These are phyloP conservation scores for Penstemon newberryi DNA, from an alignment of 257 asterid genomes.

Conservation along the genomic window DNA sequence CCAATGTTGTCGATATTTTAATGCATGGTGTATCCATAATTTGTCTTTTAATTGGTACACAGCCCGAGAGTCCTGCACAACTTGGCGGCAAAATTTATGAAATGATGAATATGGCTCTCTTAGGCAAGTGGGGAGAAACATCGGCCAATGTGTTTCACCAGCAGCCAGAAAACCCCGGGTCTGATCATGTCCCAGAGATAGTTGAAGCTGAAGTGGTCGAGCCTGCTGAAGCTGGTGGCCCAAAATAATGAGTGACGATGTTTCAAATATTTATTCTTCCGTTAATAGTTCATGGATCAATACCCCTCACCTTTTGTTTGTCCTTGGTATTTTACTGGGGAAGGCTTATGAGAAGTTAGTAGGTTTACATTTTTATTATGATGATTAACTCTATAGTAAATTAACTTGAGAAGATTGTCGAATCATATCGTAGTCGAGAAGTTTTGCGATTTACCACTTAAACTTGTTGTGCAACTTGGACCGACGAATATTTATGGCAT, in stretches of 20 bases:
- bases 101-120: slow-evolving; percentile 93
- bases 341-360: too few species aligned
- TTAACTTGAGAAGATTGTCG: too few species aligned
- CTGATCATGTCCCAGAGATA: slow-evolving; percentile 36
- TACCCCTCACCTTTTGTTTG: too few species aligned
- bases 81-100: slow-evolving; percentile 94
- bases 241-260: slow-evolving; percentile 36
- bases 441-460: too few species aligned
- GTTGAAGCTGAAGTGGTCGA: slow-evolving; percentile 82
- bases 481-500: too few species aligned
- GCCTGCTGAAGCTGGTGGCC: slow-evolving; percentile 57
- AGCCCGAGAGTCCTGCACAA: slow-evolving; percentile 97
- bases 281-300: too few species aligned
- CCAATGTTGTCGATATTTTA: not conserved
- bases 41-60: slow-evolving; percentile 17
- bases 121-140: slow-evolving; percentile 62
- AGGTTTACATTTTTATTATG: too few species aligned
- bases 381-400: too few species aligned
- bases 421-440: too few species aligned
- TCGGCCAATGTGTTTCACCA: slow-evolving; percentile 35
- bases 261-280: too few species aligned
- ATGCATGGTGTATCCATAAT: not conserved
- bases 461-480: too few species aligned
- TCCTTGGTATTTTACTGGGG: too few species aligned
- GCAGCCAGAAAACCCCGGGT: slow-evolving; percentile 39